A percentile compares a stretch with the other conserved stretches of the same genome.
Conservation (phyloP, 371 early-diverging fungal species). For the Mortierella sp. region DNA sequence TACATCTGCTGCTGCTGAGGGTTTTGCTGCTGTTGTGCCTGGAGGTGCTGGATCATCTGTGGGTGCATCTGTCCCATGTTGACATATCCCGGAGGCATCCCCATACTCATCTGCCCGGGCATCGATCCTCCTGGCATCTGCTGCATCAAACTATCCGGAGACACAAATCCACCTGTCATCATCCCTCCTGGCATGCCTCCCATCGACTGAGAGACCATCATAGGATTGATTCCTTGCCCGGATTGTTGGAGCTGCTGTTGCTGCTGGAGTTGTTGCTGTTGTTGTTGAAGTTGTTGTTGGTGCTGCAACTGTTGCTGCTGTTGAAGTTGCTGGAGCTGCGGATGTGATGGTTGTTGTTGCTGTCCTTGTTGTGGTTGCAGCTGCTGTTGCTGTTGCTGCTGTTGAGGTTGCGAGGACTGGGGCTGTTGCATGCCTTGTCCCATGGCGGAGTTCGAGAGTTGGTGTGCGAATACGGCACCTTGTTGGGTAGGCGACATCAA, state of each 20-base stretch:
- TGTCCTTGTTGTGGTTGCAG: slow-evolving; percentile 22
- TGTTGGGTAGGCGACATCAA: slow-evolving; percentile 39
- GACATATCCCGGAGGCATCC: slow-evolving; percentile 33
- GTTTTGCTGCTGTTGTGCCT: slow-evolving; percentile 31
- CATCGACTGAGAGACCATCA: slow-evolving; percentile 34
- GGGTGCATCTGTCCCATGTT: slow-evolving; percentile 50
- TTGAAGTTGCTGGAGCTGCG: slow-evolving; percentile 6
- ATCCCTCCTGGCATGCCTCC: slow-evolving; percentile 27
- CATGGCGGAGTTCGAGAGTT: slow-evolving; percentile 19
- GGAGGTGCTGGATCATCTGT: slow-evolving; percentile 51
- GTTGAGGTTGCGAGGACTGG: slow-evolving; percentile 21
- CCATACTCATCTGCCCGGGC: slow-evolving; percentile 43
- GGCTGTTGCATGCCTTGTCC: slow-evolving; percentile 12
- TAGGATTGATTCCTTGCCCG: slow-evolving; percentile 37
- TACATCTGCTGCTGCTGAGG: slow-evolving; percentile 26
- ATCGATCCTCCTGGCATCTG: slow-evolving; percentile 29
- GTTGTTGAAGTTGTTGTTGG: slow-evolving; percentile 27
- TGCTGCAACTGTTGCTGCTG: slow-evolving; percentile 15
- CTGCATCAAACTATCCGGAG: slow-evolving; percentile 49
- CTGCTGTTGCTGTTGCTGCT: slow-evolving; percentile 23
- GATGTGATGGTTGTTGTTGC: slow-evolving; percentile 20
- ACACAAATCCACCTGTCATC: slow-evolving; percentile 51
- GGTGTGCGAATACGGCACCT: slow-evolving; percentile 29
- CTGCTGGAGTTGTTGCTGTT: slow-evolving; percentile 17
- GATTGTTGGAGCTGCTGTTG: slow-evolving; percentile 29